phyloP scores from a whole-genome alignment of 768 basidiomycete genomes.

The Nevesoporus exiguus region DNA sequence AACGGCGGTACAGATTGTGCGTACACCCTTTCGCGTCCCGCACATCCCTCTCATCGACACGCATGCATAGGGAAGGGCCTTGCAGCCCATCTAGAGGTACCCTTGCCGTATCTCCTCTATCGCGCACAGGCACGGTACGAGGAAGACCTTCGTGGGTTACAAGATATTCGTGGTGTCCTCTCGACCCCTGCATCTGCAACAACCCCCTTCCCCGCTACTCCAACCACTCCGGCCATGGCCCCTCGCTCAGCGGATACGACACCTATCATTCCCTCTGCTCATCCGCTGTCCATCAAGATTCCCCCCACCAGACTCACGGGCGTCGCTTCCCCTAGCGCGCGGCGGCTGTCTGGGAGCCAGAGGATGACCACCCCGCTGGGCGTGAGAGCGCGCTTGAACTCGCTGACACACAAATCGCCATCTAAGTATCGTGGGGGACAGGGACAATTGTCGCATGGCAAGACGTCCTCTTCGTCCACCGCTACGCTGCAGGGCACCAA shows the following conservation, averaged over 20 bases:
- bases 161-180: constrained; percentile 64
- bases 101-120: constrained; percentile 80
- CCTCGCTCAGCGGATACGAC: constrained; percentile 17
- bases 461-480: constrained; percentile 65
- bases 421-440: constrained; percentile 30
- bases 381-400: constrained; percentile 69
- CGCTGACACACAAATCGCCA: constrained; percentile 52
- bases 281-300: constrained; percentile 26
- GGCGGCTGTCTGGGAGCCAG: constrained; percentile 38
- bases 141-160: constrained; percentile 76
- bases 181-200: constrained; percentile 39
- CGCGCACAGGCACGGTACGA: constrained; percentile 82
- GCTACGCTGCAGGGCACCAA: constrained; percentile 59
- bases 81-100: constrained; percentile 74
- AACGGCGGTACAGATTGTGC: constrained; percentile 77
- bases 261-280: constrained; percentile 11
- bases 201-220: constrained; percentile 25
- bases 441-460: constrained; percentile 29
- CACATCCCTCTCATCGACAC: not conserved
- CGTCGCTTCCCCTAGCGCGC: constrained; percentile 7
- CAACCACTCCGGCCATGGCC: constrained; percentile 10
- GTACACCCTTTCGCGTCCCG: constrained; percentile 25
- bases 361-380: constrained; percentile 53
- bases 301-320: constrained; percentile 13
- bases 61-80: constrained; percentile 70